Evolutionary conservation across 257 asterid species (phyloP).

Genomic region (Perilla frutescens): DNA sequence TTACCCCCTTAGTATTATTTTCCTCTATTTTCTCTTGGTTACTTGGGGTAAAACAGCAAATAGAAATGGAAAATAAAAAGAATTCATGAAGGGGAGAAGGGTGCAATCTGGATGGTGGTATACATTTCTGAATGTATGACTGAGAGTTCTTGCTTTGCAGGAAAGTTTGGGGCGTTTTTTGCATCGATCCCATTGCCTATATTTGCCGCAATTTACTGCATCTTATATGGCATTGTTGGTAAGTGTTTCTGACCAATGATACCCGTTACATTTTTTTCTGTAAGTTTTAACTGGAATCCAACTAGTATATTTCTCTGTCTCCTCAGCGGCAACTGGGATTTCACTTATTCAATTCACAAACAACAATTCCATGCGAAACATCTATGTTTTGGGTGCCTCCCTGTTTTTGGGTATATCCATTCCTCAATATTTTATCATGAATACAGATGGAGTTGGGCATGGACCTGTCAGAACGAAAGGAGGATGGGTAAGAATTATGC

Average conservation of each 20-base stretch:
- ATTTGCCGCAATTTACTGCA: constrained; percentile 91
- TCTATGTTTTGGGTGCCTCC: constrained; percentile 76
- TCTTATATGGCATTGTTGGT: constrained; percentile 94
- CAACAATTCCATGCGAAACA: constrained; percentile 91
- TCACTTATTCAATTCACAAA: constrained; percentile 88
- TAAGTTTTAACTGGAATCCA: constrained; percentile 1
- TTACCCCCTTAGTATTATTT: background rate
- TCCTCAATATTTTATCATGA: constrained; percentile 82
- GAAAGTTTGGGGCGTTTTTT: constrained; percentile 95
- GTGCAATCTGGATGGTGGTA: constrained; percentile 1
- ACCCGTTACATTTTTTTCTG: background rate
- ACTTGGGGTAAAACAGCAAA: background rate
- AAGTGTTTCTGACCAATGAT: constrained; percentile 34
- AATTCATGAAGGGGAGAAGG: background rate
- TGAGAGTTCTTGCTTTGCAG: constrained; percentile 48
- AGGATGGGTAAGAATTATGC: constrained; percentile 80
- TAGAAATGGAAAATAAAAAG: background rate
- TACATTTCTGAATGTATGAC: constrained; percentile 19
- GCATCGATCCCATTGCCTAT: constrained; percentile 94
- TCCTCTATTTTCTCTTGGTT: background rate
- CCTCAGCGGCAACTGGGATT: constrained; percentile 86
- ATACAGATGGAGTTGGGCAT: constrained; percentile 72
- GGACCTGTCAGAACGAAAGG: constrained; percentile 86
- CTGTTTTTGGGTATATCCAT: constrained; percentile 84
- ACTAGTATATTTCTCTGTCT: constrained; percentile 8